Evolutionary conservation across 1,284 basidiomycete genomes (phyloP).

Genomic region (Phlebopus sp.): DNA sequence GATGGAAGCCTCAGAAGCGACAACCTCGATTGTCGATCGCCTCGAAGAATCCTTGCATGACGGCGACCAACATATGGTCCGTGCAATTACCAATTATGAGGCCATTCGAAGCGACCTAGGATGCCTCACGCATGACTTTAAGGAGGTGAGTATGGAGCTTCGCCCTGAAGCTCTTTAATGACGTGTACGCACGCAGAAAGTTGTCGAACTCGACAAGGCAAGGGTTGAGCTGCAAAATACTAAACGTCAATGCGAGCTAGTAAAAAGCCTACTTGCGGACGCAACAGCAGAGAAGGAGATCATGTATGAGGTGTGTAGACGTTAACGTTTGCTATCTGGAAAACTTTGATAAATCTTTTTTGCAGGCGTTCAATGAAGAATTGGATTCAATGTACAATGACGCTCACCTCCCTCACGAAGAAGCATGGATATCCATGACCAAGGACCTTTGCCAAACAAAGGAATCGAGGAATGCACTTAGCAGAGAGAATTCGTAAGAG

Average conservation of each 20-base stretch:
- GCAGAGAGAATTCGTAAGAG: conserved; percentile 76
- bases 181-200: conserved; percentile 39
- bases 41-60: conserved; percentile 56
- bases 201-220: conserved; percentile 56
- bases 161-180: background rate
- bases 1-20: conserved; percentile 22
- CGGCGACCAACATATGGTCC: conserved; percentile 53
- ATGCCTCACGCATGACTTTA: conserved; percentile 47
- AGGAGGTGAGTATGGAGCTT: conserved; percentile 45
- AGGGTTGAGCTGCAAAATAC: conserved; percentile 64
- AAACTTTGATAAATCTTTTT: conserved; percentile 10
- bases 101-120: conserved; percentile 48
- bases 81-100: conserved; percentile 52
- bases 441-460: conserved; percentile 72
- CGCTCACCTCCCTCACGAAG: conserved; percentile 70
- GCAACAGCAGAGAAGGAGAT: conserved; percentile 85
- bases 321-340: background rate
- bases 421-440: conserved; percentile 75
- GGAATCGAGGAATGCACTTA: conserved; percentile 66
- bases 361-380: conserved; percentile 88
- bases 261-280: conserved; percentile 72
- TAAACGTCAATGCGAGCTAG: conserved; percentile 71
- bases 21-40: conserved; percentile 26
- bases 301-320: conserved; percentile 74
- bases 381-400: conserved; percentile 87